Evolutionary conservation across 441 rosid species (phyloP).

Genomic region (Erysimum cheiri): DNA sequence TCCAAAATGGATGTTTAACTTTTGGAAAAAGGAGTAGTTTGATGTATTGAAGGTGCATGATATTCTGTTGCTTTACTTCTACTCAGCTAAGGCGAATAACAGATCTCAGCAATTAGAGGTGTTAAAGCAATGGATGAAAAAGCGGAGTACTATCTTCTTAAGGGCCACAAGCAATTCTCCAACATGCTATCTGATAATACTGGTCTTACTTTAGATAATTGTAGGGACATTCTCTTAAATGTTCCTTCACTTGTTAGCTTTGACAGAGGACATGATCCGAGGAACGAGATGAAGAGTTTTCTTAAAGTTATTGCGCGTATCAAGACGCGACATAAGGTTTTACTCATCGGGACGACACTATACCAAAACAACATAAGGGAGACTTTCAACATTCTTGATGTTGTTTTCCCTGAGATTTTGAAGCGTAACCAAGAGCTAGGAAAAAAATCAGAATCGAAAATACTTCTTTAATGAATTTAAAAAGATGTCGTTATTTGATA

Average conservation of each 20-base stretch:
- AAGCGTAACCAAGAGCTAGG: constrained; percentile 46
- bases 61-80: constrained; percentile 59
- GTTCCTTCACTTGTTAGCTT: no score
- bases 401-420: constrained; percentile 66
- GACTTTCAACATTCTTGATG: constrained; percentile 68
- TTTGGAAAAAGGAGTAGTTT: constrained; percentile 73
- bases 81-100: constrained; percentile 60
- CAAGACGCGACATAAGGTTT: constrained; percentile 66
- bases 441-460: constrained; percentile 44
- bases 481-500: constrained; percentile 51
- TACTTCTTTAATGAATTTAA: constrained; percentile 45
- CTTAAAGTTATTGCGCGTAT: constrained; percentile 61
- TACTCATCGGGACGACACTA: constrained; percentile 69
- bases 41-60: constrained; percentile 60
- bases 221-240: constrained; percentile 63
- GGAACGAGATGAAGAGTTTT: constrained; percentile 67
- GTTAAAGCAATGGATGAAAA: constrained; percentile 58
- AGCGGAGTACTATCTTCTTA: constrained; percentile 61
- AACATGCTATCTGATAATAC: constrained; percentile 52
- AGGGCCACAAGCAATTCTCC: constrained; percentile 66
- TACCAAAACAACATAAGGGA: constrained; percentile 75
- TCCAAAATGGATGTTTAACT: constrained; percentile 64
- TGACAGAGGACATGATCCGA: constrained; percentile 74
- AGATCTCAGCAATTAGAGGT: constrained; percentile 60
- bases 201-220: constrained; percentile 32